Conservation (phyloP, 352 stramenopile genomes). For the Phytophthora quininea region DNA sequence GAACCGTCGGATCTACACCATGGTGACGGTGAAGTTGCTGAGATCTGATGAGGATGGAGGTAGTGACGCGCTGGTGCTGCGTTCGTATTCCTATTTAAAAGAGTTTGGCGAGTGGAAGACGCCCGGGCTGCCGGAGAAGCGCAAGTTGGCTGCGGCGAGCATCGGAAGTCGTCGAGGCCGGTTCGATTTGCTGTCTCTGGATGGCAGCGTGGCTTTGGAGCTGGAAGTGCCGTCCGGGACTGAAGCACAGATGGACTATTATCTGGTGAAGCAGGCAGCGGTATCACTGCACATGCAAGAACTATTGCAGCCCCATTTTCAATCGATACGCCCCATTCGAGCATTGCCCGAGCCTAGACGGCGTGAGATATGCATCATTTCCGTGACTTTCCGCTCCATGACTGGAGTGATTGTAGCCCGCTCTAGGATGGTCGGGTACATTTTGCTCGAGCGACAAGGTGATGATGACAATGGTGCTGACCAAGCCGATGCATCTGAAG, state of each 20-base stretch:
- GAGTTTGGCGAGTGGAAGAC: constrained; percentile 65
- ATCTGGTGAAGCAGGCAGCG: constrained; percentile 53
- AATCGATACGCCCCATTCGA: constrained; percentile 32
- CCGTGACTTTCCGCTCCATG: constrained; percentile 37
- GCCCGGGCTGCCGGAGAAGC: constrained; percentile 43
- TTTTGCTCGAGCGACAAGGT: constrained; percentile 29
- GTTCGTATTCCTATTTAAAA: constrained; percentile 58
- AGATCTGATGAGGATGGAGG: not conserved
- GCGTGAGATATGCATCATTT: constrained; percentile 35
- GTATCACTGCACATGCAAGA: constrained; percentile 56
- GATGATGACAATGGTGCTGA: not conserved
- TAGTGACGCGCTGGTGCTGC: constrained; percentile 22
- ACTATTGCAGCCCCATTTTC: constrained; percentile 50
- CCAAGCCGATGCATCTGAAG: not conserved
- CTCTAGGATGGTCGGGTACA: constrained; percentile 11
- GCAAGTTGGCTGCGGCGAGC: constrained; percentile 23
- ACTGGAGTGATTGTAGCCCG: constrained; percentile 11
- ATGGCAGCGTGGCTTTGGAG: constrained; percentile 57
- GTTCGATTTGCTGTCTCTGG: constrained; percentile 56
- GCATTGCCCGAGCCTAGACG: constrained; percentile 15
- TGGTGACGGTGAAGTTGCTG: constrained; percentile 51
- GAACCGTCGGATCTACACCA: constrained; percentile 61
- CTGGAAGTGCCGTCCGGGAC: constrained; percentile 54
- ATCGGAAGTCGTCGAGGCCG: constrained; percentile 35
- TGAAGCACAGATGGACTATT: constrained; percentile 67